Conservation (phyloP, 1,284 basidiomycete genomes). For the Ustilago shanxiensis region DNA sequence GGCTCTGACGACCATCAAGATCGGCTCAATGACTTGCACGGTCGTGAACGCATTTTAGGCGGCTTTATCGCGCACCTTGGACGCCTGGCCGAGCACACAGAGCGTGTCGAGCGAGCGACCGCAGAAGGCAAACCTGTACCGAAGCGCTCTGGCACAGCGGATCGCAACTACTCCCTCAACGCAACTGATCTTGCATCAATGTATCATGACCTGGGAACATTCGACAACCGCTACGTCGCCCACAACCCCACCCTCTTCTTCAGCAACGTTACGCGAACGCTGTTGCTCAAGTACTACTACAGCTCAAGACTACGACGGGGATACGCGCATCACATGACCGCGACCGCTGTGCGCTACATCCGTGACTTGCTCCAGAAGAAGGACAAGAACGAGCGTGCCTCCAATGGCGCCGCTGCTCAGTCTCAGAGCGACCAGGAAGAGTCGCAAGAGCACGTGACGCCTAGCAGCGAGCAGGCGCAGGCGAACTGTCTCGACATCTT, state of each 20-base stretch:
- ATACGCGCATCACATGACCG: conserved; percentile 88
- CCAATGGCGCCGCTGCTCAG: background rate
- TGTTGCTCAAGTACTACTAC: conserved; percentile 90
- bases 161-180: conserved; percentile 27
- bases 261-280: conserved; percentile 82
- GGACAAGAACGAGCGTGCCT: conserved; percentile 21
- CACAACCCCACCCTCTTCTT: conserved; percentile 88
- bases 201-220: conserved; percentile 81
- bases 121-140: conserved; percentile 25
- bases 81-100: conserved; percentile 32
- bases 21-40: conserved; percentile 47
- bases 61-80: conserved; percentile 76
- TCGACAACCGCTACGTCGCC: conserved; percentile 90
- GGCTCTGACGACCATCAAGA: conserved; percentile 25
- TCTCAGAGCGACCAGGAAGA: conserved; percentile 1
- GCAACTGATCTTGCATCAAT: conserved; percentile 67
- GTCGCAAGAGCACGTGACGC: conserved; percentile 14
- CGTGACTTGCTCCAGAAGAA: conserved; percentile 57
- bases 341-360: conserved; percentile 72
- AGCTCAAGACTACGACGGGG: conserved; percentile 81
- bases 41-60: conserved; percentile 73
- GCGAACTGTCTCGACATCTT: conserved; percentile 54
- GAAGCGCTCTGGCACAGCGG: conserved; percentile 18
- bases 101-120: conserved; percentile 41
- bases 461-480: conserved; percentile 8